phyloP scores from a whole-genome alignment of 345 rosid species.

The Salix exigua region DNA sequence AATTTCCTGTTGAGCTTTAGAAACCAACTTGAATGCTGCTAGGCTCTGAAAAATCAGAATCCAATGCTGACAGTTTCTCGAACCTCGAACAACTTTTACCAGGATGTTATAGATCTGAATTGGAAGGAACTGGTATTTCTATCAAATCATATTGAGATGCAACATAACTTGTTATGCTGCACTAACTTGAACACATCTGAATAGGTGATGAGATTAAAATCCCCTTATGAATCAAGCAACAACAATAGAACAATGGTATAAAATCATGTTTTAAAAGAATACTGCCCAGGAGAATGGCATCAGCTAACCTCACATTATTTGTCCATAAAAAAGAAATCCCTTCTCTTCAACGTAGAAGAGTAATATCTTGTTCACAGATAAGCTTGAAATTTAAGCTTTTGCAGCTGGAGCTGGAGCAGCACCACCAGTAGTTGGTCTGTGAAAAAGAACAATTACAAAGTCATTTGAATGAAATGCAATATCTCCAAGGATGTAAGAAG shows the following conservation, averaged over 20 bases:
- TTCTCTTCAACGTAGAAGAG: neutral
- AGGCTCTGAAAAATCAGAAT: neutral
- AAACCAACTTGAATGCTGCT: neutral
- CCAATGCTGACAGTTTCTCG: neutral
- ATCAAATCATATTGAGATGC: neutral
- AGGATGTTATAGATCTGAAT: neutral
- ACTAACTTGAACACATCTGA: neutral
- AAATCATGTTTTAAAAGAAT: conserved; percentile 13
- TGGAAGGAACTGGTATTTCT: neutral
- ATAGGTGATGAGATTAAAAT: neutral
- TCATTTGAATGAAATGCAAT: conserved; percentile 6
- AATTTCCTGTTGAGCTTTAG: neutral
- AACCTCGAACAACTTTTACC: neutral
- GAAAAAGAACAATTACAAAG: neutral
- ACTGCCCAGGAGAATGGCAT: neutral
- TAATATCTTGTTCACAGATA: neutral
- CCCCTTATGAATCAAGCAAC: neutral
- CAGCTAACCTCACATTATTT: conserved; percentile 6
- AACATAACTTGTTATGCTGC: neutral
- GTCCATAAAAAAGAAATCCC: neutral
- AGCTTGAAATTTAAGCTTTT: conserved; percentile 27
- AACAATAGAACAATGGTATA: neutral
- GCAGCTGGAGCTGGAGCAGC: conserved; percentile 37
- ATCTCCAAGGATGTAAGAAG: neutral
- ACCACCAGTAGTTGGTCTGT: conserved; percentile 66